Evolutionary conservation across 2,329 filamentous ascomycete species (phyloP).

Genomic region (Diplodia scrobiculata): DNA sequence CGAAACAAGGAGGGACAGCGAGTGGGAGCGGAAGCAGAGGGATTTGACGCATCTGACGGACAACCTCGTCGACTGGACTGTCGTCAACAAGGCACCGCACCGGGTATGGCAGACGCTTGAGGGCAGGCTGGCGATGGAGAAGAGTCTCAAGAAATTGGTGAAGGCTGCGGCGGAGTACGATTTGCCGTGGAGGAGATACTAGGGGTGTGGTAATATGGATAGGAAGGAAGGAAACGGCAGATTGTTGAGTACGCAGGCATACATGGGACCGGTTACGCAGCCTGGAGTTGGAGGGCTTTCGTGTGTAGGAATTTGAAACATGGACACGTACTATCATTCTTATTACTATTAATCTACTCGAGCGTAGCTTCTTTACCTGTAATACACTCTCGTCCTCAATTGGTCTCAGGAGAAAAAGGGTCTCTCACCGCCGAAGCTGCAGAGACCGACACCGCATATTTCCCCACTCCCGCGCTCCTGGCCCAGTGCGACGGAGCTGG

Average conservation of each 20-base stretch:
- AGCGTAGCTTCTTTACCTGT: background rate
- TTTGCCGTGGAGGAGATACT: constrained; percentile 22
- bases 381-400: background rate
- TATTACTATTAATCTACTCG: too few relatives aligned
- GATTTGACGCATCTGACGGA: constrained; percentile 79
- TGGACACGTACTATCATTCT: background rate
- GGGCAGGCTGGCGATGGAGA: constrained; percentile 75
- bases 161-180: constrained; percentile 37
- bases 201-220: background rate
- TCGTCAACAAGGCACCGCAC: constrained; percentile 81
- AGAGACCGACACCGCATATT: background rate
- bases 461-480: background rate
- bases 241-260: constrained; percentile 4
- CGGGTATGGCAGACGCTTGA: constrained; percentile 78
- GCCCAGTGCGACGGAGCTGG: background rate
- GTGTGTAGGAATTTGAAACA: background rate
- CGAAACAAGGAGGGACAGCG: constrained; percentile 63
- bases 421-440: background rate
- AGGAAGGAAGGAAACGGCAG: background rate
- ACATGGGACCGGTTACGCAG: constrained; percentile 6
- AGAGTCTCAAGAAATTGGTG: constrained; percentile 71
- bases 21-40: constrained; percentile 83
- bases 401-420: background rate
- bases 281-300: constrained; percentile 1
- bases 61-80: constrained; percentile 79